These are phyloP conservation scores for Verticillium nonalfalfae DNA, from an alignment of 2,329 filamentous ascomycete species.

Conservation along the genomic window DNA sequence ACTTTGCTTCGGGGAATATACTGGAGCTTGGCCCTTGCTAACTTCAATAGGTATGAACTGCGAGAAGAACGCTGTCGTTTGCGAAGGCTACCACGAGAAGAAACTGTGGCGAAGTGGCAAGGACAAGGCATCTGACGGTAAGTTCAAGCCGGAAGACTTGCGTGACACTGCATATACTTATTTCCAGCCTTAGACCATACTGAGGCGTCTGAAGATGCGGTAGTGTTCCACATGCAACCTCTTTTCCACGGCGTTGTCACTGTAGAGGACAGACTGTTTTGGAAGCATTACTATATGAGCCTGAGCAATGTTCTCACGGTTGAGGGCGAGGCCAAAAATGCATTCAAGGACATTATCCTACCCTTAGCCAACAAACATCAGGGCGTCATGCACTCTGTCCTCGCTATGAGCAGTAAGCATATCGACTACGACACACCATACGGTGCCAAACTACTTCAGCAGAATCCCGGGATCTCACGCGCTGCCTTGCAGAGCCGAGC, in stretches of 20 bases:
- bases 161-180: not conserved
- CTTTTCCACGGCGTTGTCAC: slow-evolving; percentile 80
- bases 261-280: slow-evolving; percentile 70
- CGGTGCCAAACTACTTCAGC: slow-evolving; percentile 43
- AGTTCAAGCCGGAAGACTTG: slow-evolving; percentile 9
- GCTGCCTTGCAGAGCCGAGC: slow-evolving; percentile 43
- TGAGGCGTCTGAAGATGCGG: slow-evolving; percentile 3
- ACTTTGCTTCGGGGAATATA: slow-evolving; percentile 6
- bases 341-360: slow-evolving; percentile 78
- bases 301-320: slow-evolving; percentile 78
- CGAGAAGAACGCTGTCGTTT: slow-evolving; percentile 87
- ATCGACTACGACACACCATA: slow-evolving; percentile 54
- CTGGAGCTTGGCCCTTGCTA: not conserved
- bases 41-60: slow-evolving; percentile 65
- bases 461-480: slow-evolving; percentile 39
- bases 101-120: slow-evolving; percentile 83
- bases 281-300: slow-evolving; percentile 75
- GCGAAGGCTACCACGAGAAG: slow-evolving; percentile 83
- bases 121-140: slow-evolving; percentile 66
- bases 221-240: slow-evolving; percentile 49
- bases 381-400: slow-evolving; percentile 84
- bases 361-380: slow-evolving; percentile 74
- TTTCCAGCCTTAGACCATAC: not conserved
- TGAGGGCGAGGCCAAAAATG: slow-evolving; percentile 73
- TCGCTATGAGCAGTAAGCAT: slow-evolving; percentile 78